phyloP scores from a whole-genome alignment of 2,329 filamentous ascomycete genomes.

The Dactylellina drechsleri region DNA sequence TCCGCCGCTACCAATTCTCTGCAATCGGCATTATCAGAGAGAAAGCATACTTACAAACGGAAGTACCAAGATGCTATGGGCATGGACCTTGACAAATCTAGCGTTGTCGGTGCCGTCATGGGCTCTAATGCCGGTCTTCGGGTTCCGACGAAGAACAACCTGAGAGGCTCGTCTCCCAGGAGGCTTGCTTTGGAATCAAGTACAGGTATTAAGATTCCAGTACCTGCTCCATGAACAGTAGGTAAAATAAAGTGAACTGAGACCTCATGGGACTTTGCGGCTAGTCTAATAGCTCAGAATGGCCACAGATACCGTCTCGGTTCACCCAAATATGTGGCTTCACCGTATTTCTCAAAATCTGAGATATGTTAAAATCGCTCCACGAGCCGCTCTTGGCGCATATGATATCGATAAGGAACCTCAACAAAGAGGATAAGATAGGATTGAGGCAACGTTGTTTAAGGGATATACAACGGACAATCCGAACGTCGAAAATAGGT shows the following conservation, averaged over 20 bases:
- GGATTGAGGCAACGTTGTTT: too few species aligned
- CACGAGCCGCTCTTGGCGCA: too few species aligned
- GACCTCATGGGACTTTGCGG: background rate
- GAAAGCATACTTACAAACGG: slow-evolving; percentile 54
- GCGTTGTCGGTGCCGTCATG: slow-evolving; percentile 7
- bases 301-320: background rate
- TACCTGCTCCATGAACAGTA: slow-evolving; percentile 44
- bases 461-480: background rate
- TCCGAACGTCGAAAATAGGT: too few species aligned
- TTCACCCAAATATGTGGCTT: slow-evolving; percentile 31
- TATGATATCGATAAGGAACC: too few species aligned
- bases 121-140: slow-evolving; percentile 14
- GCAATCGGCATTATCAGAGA: slow-evolving; percentile 40
- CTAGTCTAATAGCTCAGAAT: background rate
- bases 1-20: slow-evolving; percentile 41
- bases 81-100: slow-evolving; percentile 42
- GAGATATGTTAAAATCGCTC: too few species aligned
- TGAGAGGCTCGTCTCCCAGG: slow-evolving; percentile 16
- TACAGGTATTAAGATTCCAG: slow-evolving; percentile 20
- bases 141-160: slow-evolving; percentile 19
- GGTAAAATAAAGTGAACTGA: background rate
- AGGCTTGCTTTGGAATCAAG: slow-evolving; percentile 23
- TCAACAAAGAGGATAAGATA: too few species aligned
- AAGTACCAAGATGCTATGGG: slow-evolving; percentile 53
- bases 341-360: slow-evolving; percentile 34